phyloP scores from a whole-genome alignment of 768 basidiomycete species.

The Termitomyces sp. region DNA sequence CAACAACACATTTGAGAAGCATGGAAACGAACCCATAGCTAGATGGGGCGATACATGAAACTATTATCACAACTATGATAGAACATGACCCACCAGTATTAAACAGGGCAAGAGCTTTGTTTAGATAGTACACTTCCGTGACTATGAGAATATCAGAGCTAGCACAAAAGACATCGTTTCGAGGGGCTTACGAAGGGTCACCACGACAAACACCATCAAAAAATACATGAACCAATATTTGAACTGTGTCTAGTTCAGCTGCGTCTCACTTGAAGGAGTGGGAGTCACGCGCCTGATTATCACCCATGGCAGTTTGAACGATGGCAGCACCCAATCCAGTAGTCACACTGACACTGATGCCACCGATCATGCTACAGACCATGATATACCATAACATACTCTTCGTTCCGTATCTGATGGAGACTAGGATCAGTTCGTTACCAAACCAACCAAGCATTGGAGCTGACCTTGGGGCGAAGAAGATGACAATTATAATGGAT shows the following conservation, averaged over 20 bases:
- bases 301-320: conserved; percentile 69
- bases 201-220: conserved; percentile 73
- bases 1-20: neutral
- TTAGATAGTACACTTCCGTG: conserved; percentile 92
- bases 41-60: conserved; percentile 47
- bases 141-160: conserved; percentile 35
- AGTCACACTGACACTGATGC: conserved; percentile 91
- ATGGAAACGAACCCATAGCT: conserved; percentile 14
- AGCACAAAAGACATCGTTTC: conserved; percentile 7
- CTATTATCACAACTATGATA: conserved; percentile 31
- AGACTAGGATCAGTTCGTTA: neutral
- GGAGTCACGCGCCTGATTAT: conserved; percentile 61
- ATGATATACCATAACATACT: conserved; percentile 95
- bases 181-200: conserved; percentile 66
- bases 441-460: conserved; percentile 8
- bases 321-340: conserved; percentile 92
- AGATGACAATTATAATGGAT: conserved; percentile 72
- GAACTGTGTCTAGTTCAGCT: conserved; percentile 50
- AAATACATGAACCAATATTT: conserved; percentile 93
- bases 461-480: conserved; percentile 74
- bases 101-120: conserved; percentile 93
- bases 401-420: conserved; percentile 72
- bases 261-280: neutral
- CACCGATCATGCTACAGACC: conserved; percentile 96
- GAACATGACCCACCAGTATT: conserved; percentile 63